These are phyloP conservation scores for Kluyveromyces siamensis DNA, from an alignment of 805 yeast species.

Conservation along the genomic window DNA sequence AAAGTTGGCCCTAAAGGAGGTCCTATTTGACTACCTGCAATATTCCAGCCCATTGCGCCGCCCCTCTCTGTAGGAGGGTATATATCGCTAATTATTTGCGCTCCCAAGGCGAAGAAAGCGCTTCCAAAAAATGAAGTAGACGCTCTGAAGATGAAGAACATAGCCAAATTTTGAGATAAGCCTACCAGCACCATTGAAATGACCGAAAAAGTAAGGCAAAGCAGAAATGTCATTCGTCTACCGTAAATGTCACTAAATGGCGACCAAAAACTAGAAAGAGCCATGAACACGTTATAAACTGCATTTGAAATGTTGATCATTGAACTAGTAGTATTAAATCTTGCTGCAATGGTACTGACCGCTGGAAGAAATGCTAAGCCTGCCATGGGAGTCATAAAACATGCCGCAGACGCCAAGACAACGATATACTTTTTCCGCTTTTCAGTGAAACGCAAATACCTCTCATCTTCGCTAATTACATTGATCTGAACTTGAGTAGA, in stretches of 20 bases:
- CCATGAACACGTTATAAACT: conserved; percentile 42
- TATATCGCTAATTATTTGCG: conserved; percentile 42
- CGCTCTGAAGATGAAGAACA: conserved; percentile 45
- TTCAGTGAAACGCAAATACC: neutral
- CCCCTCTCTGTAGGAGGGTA: conserved; percentile 44
- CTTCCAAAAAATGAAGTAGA: conserved; percentile 47
- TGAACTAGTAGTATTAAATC: conserved; percentile 38
- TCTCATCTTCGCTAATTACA: neutral
- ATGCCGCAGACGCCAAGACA: conserved; percentile 29
- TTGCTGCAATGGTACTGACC: conserved; percentile 38
- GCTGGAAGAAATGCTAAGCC: conserved; percentile 44
- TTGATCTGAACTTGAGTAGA: neutral
- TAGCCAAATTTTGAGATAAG: conserved; percentile 40
- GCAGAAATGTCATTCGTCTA: conserved; percentile 34
- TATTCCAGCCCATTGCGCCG: conserved; percentile 38
- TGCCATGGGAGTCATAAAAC: conserved; percentile 38
- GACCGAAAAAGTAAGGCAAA: conserved; percentile 30
- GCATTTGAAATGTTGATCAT: conserved; percentile 45
- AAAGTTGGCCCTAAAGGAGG: conserved; percentile 44
- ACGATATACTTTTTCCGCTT: conserved; percentile 25
- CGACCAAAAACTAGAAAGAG: conserved; percentile 37
- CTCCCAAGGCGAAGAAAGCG: conserved; percentile 46
- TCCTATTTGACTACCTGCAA: conserved; percentile 45
- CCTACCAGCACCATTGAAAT: conserved; percentile 32
- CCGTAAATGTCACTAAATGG: conserved; percentile 49